These are phyloP conservation scores for Geranomyces variabilis DNA, from an alignment of 192 early-diverging fungal species.

Conservation along the genomic window DNA sequence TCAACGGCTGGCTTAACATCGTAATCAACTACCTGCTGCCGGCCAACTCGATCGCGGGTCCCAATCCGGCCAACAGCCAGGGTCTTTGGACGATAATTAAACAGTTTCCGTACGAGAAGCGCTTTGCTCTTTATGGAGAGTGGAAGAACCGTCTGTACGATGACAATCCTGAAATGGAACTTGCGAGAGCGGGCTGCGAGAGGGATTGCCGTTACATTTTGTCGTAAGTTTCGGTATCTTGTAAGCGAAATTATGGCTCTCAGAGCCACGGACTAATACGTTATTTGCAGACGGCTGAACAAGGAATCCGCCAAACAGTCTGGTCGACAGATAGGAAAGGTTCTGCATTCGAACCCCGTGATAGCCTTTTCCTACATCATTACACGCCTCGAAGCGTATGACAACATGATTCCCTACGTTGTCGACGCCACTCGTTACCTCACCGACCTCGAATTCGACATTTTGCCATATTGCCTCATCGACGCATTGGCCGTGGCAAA, in stretches of 20 bases:
- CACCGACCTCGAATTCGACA: slow-evolving; percentile 73
- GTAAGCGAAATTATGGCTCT: neutral
- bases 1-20: slow-evolving; percentile 49
- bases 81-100: slow-evolving; percentile 71
- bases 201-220: slow-evolving; percentile 63
- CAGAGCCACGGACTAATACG: neutral
- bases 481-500: slow-evolving; percentile 67
- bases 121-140: slow-evolving; percentile 77
- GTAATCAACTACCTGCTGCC: slow-evolving; percentile 65
- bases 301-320: slow-evolving; percentile 75
- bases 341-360: slow-evolving; percentile 74
- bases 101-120: slow-evolving; percentile 58
- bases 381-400: slow-evolving; percentile 69
- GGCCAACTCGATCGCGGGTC: slow-evolving; percentile 58
- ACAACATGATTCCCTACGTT: slow-evolving; percentile 72
- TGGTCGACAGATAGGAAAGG: slow-evolving; percentile 73
- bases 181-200: slow-evolving; percentile 49
- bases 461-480: slow-evolving; percentile 68
- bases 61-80: slow-evolving; percentile 66
- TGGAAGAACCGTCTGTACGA: slow-evolving; percentile 70
- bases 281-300: slow-evolving; percentile 55
- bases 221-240: slow-evolving; percentile 36
- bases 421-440: slow-evolving; percentile 81
- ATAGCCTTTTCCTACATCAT: slow-evolving; percentile 72
- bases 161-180: slow-evolving; percentile 55